phyloP scores from a whole-genome alignment of 805 yeast genomes.

The Lachancea sp. region DNA sequence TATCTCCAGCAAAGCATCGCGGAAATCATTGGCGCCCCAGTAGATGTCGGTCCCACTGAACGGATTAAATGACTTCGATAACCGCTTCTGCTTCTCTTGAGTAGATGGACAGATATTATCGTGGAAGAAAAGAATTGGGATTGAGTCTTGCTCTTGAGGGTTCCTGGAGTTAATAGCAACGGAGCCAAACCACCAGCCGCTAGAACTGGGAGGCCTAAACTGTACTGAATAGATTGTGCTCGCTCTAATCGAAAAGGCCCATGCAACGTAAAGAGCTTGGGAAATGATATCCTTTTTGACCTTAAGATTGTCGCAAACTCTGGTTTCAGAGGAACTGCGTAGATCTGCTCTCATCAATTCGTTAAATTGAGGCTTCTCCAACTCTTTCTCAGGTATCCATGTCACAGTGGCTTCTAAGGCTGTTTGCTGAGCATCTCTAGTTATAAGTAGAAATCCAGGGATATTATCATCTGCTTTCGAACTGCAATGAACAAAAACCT shows the following conservation, averaged over 20 bases:
- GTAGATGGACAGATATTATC: conserved; percentile 83
- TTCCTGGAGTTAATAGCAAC: conserved; percentile 60
- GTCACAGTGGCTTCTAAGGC: conserved; percentile 36
- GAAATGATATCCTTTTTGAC: conserved; percentile 10
- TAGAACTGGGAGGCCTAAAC: conserved; percentile 66
- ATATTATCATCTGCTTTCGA: conserved; percentile 67
- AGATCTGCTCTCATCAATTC: conserved; percentile 18
- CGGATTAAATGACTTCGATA: conserved; percentile 65
- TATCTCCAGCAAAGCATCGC: conserved; percentile 45
- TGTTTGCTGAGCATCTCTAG: conserved; percentile 40
- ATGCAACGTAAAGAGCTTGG: conserved; percentile 36
- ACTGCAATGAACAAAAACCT: conserved; percentile 81
- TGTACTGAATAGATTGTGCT: conserved; percentile 72
- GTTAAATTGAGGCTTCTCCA: conserved; percentile 12
- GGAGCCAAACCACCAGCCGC: conserved; percentile 92
- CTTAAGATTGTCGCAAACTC: conserved; percentile 21
- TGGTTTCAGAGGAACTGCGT: conserved; percentile 45
- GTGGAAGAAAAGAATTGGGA: conserved; percentile 88
- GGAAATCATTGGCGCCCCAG: conserved; percentile 90
- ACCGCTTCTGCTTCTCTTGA: conserved; percentile 48
- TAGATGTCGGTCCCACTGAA: conserved; percentile 55
- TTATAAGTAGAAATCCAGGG: conserved; percentile 66
- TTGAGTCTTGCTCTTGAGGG: conserved; percentile 44
- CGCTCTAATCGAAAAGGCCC: conserved; percentile 57
- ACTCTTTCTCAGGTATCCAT: conserved; percentile 25